phyloP scores from a whole-genome alignment of 176 grass and related monocot species.

The Ananas comosus region DNA sequence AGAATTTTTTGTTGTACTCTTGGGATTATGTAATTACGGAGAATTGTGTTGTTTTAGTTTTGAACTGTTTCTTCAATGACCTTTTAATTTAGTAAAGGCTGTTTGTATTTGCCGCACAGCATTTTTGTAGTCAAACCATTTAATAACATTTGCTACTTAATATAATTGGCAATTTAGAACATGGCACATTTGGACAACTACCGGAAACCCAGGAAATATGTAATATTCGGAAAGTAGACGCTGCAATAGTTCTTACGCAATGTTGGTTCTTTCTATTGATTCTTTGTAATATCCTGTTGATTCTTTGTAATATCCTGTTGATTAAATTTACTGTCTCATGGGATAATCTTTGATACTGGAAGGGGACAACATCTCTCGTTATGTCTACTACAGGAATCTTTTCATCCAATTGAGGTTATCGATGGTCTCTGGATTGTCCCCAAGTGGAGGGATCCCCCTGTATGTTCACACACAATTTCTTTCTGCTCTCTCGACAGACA shows the following conservation, averaged over 20 bases:
- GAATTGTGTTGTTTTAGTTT: too few species aligned
- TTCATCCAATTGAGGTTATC: slow-evolving; percentile 51
- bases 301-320: neutral
- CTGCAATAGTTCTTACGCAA: neutral
- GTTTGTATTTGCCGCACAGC: too few species aligned
- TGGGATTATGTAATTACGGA: too few species aligned
- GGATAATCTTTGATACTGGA: neutral
- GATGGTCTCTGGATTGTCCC: slow-evolving; percentile 89
- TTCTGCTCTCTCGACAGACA: neutral
- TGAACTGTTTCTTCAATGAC: too few species aligned
- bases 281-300: neutral
- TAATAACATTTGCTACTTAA: too few species aligned
- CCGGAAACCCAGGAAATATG: neutral
- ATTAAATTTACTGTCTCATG: neutral
- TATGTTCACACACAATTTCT: slow-evolving; percentile 33
- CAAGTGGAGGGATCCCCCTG: slow-evolving; percentile 68
- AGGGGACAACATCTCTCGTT: neutral
- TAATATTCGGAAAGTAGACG: neutral
- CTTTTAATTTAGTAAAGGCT: too few species aligned
- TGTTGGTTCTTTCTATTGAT: neutral
- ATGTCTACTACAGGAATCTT: slow-evolving; percentile 32
- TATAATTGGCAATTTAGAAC: too few species aligned
- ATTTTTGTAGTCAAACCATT: too few species aligned
- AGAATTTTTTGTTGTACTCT: too few species aligned
- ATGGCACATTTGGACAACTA: too few species aligned